Evolutionary conservation across 176 grass and related monocot species (phyloP), one percentile per base, ranked within the genome.

Genomic region (Dendrocalamus sinicus): DNA sequence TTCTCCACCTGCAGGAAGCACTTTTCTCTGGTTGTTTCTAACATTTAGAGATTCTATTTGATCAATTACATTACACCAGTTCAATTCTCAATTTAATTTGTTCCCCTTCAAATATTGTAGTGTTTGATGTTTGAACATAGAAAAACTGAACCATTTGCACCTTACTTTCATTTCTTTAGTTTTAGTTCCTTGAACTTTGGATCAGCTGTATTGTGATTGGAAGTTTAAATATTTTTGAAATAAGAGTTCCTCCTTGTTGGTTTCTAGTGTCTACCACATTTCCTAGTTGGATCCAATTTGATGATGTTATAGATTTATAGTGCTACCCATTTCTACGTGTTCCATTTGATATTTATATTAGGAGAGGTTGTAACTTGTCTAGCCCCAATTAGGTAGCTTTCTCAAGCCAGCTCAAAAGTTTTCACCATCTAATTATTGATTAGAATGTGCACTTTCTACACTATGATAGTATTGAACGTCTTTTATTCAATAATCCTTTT

Each of bases 321-420:
- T 66, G 5, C 24, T 41, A 30, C 39, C 5, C 46, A 44, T 44
- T 87, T 75, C 17, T 62, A 5, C 71, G 4, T 65, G 7, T 45
- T 24, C 20, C 47, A 45, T 8, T 83, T 71, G 26, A 72, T 14
- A 28, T 45, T 48, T 73, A 20, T 82, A 39, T 64, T 86, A 0
- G 50, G 67, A 72, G 47, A 85, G 73, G 61, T 4, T 89, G 82
- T 75, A 54, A 47, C 20, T 69, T 62, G 40, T 47, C 50, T 59
- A 24, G 40, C 54, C 17, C 3, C 69, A 48, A 32, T n/a, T 32
- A 62, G 9, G 46, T 76, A 32, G 3, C 6, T 77, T 85, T 78
- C 7, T 46, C 15, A 43, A 71, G 13, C 53, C 63, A 64, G 32
- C 43, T 64, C 43, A 73, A 64, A 61, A 51, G 13, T 66, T 60